Percentiles rank a stretch among this genome's conserved stretches.
Conservation (phyloP, 768 basidiomycete species). For the Pisolithus microcarpus region DNA sequence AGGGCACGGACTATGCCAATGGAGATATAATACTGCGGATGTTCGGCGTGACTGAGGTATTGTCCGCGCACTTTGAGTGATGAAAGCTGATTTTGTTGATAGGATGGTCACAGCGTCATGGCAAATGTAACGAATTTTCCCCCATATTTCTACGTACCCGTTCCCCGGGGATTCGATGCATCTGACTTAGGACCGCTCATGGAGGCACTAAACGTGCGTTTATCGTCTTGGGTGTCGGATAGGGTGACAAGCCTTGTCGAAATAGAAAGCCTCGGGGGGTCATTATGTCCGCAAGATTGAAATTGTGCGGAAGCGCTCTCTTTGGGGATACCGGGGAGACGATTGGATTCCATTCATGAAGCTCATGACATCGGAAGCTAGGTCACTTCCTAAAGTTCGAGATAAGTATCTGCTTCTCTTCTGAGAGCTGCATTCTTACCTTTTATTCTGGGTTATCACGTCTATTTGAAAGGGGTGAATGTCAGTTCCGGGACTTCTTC, state of each 20-base stretch:
- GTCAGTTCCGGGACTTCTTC: constrained; percentile 57
- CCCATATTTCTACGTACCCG: constrained; percentile 90
- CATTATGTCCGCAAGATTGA: constrained; percentile 46
- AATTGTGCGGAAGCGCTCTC: constrained; percentile 56
- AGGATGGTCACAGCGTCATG: constrained; percentile 77
- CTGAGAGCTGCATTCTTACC: constrained; percentile 7
- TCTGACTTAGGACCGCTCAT: constrained; percentile 62
- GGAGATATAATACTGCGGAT: constrained; percentile 52
- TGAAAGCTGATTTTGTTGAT: constrained; percentile 1
- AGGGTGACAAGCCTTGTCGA: neutral
- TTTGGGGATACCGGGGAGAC: constrained; percentile 90
- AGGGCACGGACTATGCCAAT: constrained; percentile 39
- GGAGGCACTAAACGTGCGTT: constrained; percentile 67
- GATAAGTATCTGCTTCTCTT: constrained; percentile 52
- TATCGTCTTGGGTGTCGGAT: neutral
- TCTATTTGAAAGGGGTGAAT: constrained; percentile 69
- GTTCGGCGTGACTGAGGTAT: constrained; percentile 87
- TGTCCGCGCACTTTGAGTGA: constrained; percentile 6
- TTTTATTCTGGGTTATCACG: constrained; percentile 32
- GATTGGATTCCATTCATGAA: constrained; percentile 77
- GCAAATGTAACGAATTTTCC: constrained; percentile 74
- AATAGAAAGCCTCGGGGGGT: constrained; percentile 22
- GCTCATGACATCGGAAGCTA: constrained; percentile 67
- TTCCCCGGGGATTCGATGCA: constrained; percentile 74
- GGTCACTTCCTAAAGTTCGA: constrained; percentile 79